phyloP scores from a whole-genome alignment of 495 filamentous ascomycete species.

The Aspergillus baeticus region DNA sequence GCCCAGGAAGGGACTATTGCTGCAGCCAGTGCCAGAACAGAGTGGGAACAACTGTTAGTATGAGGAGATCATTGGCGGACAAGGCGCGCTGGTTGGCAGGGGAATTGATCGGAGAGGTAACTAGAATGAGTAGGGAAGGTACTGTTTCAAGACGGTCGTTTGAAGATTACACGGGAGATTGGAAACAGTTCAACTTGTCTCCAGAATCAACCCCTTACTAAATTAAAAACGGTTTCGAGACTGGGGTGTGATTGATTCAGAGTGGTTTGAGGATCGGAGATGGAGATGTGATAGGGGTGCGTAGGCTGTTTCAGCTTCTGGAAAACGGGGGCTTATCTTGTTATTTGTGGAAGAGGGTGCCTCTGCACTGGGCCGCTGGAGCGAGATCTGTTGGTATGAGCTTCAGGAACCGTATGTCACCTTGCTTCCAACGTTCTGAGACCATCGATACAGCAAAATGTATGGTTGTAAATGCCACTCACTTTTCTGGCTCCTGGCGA shows the following conservation, averaged over 20 bases:
- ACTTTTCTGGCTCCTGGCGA: background rate
- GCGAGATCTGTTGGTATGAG: background rate
- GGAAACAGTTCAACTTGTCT: background rate
- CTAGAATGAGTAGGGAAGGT: too few relatives aligned
- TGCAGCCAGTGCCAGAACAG: background rate
- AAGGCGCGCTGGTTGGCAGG: constrained; percentile 18
- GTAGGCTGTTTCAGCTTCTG: constrained; percentile 8
- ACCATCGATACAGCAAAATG: background rate
- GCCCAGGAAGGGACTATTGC: constrained; percentile 2
- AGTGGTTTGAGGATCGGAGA: background rate
- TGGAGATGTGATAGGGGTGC: constrained; percentile 7
- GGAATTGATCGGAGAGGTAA: background rate
- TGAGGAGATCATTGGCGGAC: constrained; percentile 11
- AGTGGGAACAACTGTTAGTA: background rate
- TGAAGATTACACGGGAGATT: constrained; percentile 17
- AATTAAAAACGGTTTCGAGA: constrained; percentile 13
- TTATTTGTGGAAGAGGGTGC: background rate
- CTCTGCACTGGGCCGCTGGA: background rate
- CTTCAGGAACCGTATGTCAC: constrained; percentile 1
- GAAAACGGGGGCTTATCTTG: background rate
- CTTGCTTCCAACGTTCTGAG: background rate
- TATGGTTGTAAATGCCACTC: background rate
- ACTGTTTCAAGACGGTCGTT: constrained; percentile 1
- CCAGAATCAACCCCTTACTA: background rate
- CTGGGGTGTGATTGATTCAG: background rate